Base-by-base conservation (phyloP, 2,329 filamentous ascomycete species). In the Hypoxylon sp. region DNA sequence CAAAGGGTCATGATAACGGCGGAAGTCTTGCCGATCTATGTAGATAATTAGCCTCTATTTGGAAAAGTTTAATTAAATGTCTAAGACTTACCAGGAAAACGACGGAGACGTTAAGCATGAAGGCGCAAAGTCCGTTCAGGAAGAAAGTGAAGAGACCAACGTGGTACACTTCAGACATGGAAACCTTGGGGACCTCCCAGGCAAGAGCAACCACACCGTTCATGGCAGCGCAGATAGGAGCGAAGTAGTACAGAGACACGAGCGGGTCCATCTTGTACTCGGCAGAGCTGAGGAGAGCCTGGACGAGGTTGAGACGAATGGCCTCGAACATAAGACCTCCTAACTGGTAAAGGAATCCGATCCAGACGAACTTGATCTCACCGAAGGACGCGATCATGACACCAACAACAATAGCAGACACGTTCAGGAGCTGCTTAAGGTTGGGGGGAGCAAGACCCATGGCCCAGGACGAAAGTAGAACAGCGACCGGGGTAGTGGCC, bases 401-500 rank as follows among this genome's bases (percentile, higher is more conserved):
- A 86, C 96, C 96, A 59, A 98, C 81, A 58, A 98, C 96, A 76
- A 99, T 99, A 79, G 95, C 88, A 46, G 93, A 96, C 70, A 99
- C 94, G 79, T 99, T 99, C 78, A 93, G 88, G 76, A 99, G 91
- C 53, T 94, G 92, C 84, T 90, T 94, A 74, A 96, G 80, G 84
- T 94, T 97, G 59, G 94, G 92, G 69, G 93, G 90, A 13, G 93
- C 90, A 57, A 97, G 90, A 65, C 94, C 93, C 77, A 98, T 90
- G 59, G 87, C 85, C 95, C 96, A 98, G 73, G 94, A 93, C 44
- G 93, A 92, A 73, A 98, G 83, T 42, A 99, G 89, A 58, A 98
- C 94, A 59, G 94, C 94, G 66, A 98, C 94, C 14, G 96, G 96
- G 33, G 93, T 98, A 47, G 94, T 98, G 73, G 96, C 96, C 93